phyloP scores from a whole-genome alignment of 1,284 basidiomycete species.

The Ganoderma boninense region DNA sequence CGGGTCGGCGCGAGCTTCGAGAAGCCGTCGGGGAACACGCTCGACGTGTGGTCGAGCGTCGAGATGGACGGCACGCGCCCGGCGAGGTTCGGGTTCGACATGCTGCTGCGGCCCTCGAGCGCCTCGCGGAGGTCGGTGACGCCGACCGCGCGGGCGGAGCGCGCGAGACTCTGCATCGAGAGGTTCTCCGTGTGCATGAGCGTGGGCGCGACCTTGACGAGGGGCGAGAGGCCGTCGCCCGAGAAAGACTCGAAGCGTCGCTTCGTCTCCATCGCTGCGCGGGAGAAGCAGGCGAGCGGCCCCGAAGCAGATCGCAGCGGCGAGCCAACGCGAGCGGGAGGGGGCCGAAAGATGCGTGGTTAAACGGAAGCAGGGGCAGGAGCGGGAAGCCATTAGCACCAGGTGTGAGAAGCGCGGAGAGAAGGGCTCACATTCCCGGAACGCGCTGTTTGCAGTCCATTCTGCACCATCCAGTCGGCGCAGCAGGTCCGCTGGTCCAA shows the following conservation, averaged over 20 bases:
- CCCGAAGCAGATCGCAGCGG: background rate
- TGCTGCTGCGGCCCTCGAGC: slow-evolving; percentile 80
- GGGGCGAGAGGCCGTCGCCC: slow-evolving; percentile 72
- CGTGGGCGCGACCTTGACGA: slow-evolving; percentile 81
- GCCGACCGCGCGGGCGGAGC: slow-evolving; percentile 80
- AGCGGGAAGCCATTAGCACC: background rate
- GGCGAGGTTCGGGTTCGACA: slow-evolving; percentile 75
- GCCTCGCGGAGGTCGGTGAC: slow-evolving; percentile 89
- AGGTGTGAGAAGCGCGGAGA: background rate
- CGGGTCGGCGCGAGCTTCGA: slow-evolving; percentile 53
- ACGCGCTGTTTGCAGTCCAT: slow-evolving; percentile 83
- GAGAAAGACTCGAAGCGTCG: slow-evolving; percentile 65
- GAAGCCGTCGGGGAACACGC: slow-evolving; percentile 50
- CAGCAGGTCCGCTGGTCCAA: slow-evolving; percentile 64
- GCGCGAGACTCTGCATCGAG: slow-evolving; percentile 81
- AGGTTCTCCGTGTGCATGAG: slow-evolving; percentile 91
- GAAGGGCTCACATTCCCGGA: slow-evolving; percentile 72
- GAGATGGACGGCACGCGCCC: slow-evolving; percentile 71
- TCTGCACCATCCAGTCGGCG: slow-evolving; percentile 55
- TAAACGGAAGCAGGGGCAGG: background rate
- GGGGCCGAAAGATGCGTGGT: background rate
- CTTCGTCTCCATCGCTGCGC: slow-evolving; percentile 66
- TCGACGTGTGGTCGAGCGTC: slow-evolving; percentile 73
- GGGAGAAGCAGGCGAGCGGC: background rate
- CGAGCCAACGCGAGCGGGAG: background rate